Base-by-base conservation (phyloP, 129 eudicot genomes). In the Saussurea involucrata region DNA sequence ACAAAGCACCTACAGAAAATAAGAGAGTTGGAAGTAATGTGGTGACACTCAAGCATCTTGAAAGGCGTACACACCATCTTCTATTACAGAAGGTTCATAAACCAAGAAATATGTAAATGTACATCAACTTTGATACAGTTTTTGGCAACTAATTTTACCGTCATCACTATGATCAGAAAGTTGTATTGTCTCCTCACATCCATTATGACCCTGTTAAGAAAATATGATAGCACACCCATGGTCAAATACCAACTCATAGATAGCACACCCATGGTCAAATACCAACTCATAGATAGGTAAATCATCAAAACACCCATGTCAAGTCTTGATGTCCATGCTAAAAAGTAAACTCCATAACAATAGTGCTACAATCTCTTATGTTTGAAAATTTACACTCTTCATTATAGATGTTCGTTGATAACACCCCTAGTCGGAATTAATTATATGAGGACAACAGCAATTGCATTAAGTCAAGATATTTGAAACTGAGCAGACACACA, bases 1-100 rank as follows among this genome's bases (percentile, higher is more conserved):
- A 68, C 6, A 69, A 78, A 69, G 60, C 75, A 82, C 89, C 98
- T 87, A 82, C 74, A 77, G 10, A 61, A 69, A 57, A 21, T 18
- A 8, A 49, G 15, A 49, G 58, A 49, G 58, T 49, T 49, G 20
- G 12, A 21, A 57, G 10, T 57, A 57, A 57, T 57, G 64, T 18
- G 24, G 64, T 18, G 25, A 57, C 7, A 20, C 12, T 20, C 64
- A 57, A 57, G 64, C 64, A 57, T 57, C 64, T 57, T 57, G 64
- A 57, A 57, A 57, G 64, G 12, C 12, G 3, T 57, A 21, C 64
- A 57, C 64, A 57, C 20, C 64, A 57, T 57, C 27, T 57, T 57
- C 64, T 57, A 21, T 20, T 57, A 57, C 64, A n/a, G 24, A 57
- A 20, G 64, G 25, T 20, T 57, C 58, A 55, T 18, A 68, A 58